Base-by-base conservation (phyloP, 495 filamentous ascomycete genomes). In the Bacidia gigantensis region DNA sequence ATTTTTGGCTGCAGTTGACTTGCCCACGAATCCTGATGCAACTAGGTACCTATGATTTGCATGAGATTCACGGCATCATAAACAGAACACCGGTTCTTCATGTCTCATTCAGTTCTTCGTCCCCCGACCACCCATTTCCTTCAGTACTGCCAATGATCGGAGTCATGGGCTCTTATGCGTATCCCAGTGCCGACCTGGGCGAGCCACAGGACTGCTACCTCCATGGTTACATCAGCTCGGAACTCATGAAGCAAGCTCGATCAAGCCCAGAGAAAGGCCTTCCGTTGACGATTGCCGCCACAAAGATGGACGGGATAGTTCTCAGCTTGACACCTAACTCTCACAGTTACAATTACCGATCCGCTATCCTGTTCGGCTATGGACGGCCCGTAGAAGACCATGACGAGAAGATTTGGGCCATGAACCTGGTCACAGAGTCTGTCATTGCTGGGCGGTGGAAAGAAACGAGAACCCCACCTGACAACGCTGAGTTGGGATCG, bases 281-380 rank as follows among this genome's bases (percentile, higher is more conserved):
- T 24, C 78, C 77, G 1, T 73, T 78, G 59, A 88, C 69, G 67
- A 76, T 81, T 29, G 82, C 72, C 57, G 83, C 77, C 9, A 90
- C 72, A 52, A 75, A 73, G 53, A 65, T 89, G 12, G 86, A 89
- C 67, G 86, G 87, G 20, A 65, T 89, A 11, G 78, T 90, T 29
- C 73, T 93, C 14, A 74, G 84, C 7, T 74, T 90, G 63, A 83
- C 86, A 0, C 87, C 89, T 23, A 82, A 83, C 67, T 71, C 73
- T 20, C 86, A 94, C 70, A 85, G 75, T 63, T 89, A 86, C 71
- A 95, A 95, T 70, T 95, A 92, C 69, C 87, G 87, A 60, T 86
- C 82, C 40, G 88, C 84, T 5, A 67, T 86, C 14, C 71, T 93
- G 23, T 86, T 89, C 61, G 89, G 89, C 3, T 77, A 80, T 60